Percentiles rank a stretch among this genome's conserved stretches.
Conservation (phyloP, 176 grass and related monocot species). For the Zizania latifolia region DNA sequence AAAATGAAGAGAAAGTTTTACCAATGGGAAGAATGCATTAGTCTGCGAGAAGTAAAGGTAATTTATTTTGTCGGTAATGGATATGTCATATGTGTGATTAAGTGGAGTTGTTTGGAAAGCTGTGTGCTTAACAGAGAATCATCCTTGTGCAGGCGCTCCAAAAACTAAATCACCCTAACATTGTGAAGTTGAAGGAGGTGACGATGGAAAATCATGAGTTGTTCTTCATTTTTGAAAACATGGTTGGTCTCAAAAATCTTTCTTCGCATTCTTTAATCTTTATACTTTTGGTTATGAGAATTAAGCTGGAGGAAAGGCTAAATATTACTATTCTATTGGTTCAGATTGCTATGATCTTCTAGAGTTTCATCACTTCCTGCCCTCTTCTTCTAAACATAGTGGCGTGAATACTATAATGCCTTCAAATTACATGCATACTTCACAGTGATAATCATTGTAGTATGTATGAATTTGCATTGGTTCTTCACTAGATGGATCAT, state of each 20-base stretch:
- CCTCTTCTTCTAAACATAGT: background rate
- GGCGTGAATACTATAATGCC: background rate
- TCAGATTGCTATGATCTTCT: background rate
- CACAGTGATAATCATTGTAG: background rate
- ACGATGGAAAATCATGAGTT: constrained; percentile 78
- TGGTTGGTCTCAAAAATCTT: constrained; percentile 40
- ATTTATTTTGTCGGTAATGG: background rate
- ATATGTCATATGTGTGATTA: background rate
- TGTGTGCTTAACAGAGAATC: constrained; percentile 13
- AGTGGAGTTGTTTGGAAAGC: background rate
- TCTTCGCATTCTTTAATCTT: background rate
- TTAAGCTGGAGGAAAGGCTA: background rate
- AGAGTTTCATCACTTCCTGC: background rate
- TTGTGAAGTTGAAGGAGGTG: constrained; percentile 79
- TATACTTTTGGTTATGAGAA: background rate
- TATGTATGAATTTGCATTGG: background rate
- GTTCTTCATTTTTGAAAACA: constrained; percentile 95
- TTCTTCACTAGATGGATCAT: background rate
- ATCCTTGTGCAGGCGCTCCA: constrained; percentile 58
- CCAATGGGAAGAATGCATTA: constrained; percentile 70
- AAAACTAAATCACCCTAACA: constrained; percentile 75
- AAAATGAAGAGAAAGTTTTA: constrained; percentile 96
- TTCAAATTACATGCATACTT: background rate
- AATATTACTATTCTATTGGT: background rate
- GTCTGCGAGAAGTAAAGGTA: constrained; percentile 85